Base-by-base conservation (phyloP, 2,329 filamentous ascomycete genomes). In the Byssochlamys sp. region DNA sequence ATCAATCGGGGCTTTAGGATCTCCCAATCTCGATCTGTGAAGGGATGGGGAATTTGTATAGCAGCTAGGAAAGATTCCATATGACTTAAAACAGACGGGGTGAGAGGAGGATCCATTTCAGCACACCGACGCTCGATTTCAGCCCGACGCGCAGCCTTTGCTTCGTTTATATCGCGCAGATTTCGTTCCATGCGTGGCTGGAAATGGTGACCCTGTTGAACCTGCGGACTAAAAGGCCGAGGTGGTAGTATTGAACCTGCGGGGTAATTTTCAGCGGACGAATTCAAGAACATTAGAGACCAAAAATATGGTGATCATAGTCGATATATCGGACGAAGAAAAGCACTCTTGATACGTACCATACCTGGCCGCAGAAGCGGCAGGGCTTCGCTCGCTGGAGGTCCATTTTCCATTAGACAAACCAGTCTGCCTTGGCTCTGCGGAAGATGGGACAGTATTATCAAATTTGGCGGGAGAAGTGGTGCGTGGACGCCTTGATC, bases 41-140 rank as follows among this genome's bases (percentile, higher is more conserved):
- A 75, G 24, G 85, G 84, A 26, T 82, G 79, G 9, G 82, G 81
- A 39, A 90, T 87, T 61, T 89, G 83, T 52, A 88, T 80, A 29
- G 89, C 85, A 39, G 86, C 87, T 66, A 87, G 83, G 69, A 90
- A 92, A 1, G 87, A 84, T 52, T 87, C 81, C 71, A 90, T 88
- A 66, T 87, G 84, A 57, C 80, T 80, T 58, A 91, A 76, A 49
- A 88, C 77, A 62, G 78, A 79, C 45, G 84, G 73, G 53, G 77
- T 74, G 57, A 92, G 75, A 1, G 88, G 86, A 27, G 88, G 88
- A 31, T 84, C 72, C 53, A 92, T 78, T 53, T 81, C 77, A 69
- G 81, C 73, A 66, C 86, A 89, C 28, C 87, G 82, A 55, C 81
- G 80, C 69, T 91, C 87, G 65, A 92, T 91, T 63, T 90, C 88